phyloP scores from a whole-genome alignment of 2,329 filamentous ascomycete species.

The Clarireedia homoeocarpa region DNA sequence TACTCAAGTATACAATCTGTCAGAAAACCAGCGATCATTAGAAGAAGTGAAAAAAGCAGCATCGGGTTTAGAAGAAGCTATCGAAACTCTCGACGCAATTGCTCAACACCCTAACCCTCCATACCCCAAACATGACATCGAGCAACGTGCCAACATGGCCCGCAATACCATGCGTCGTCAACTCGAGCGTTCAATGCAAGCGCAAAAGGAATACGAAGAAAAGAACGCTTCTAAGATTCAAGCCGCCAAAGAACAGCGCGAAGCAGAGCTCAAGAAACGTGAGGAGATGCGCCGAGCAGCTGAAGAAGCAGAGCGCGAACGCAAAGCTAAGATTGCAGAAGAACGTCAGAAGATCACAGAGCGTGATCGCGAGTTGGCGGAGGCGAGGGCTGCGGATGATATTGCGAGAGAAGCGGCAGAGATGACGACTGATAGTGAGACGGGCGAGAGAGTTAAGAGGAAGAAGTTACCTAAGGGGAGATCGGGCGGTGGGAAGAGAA shows the following conservation, averaged over 20 bases:
- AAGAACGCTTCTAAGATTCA: constrained; percentile 85
- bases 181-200: constrained; percentile 74
- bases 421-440: constrained; percentile 73
- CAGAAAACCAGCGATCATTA: constrained; percentile 69
- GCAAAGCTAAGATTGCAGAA: constrained; percentile 73
- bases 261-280: constrained; percentile 69
- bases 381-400: constrained; percentile 65
- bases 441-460: constrained; percentile 71
- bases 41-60: constrained; percentile 75
- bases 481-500: constrained; percentile 34
- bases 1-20: constrained; percentile 65
- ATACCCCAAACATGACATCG: constrained; percentile 83
- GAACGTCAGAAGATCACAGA: constrained; percentile 77
- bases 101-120: constrained; percentile 61
- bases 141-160: constrained; percentile 95
- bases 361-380: constrained; percentile 64
- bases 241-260: constrained; percentile 69
- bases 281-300: constrained; percentile 67
- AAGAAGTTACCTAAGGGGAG: constrained; percentile 52
- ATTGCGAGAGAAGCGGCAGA: constrained; percentile 63
- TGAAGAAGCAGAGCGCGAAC: constrained; percentile 62
- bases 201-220: constrained; percentile 85
- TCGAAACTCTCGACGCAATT: constrained; percentile 60
- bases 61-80: constrained; percentile 76
- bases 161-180: constrained; percentile 91